Percentiles rank a stretch among this genome's conserved stretches.
Conservation (phyloP, 768 basidiomycete species). For the Lactarius hengduanensis region DNA sequence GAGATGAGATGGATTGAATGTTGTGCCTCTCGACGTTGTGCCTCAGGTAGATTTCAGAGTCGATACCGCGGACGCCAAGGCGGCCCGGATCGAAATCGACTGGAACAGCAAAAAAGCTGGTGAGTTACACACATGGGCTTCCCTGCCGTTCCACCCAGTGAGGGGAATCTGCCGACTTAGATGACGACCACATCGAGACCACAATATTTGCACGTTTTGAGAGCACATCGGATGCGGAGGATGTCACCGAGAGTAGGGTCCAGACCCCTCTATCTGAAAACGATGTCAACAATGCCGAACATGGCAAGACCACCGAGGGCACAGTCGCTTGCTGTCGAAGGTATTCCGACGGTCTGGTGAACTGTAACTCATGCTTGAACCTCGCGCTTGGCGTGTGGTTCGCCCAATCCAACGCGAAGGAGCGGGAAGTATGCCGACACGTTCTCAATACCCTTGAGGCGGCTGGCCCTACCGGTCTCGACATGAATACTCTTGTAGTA, state of each 20-base stretch:
- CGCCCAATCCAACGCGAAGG: conserved; percentile 23
- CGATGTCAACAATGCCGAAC: conserved; percentile 30
- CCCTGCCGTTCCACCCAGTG: background rate
- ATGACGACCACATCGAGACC: conserved; percentile 84
- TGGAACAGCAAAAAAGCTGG: conserved; percentile 92
- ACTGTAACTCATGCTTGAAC: conserved; percentile 37
- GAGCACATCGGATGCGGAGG: conserved; percentile 9
- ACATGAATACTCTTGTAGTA: conserved; percentile 34
- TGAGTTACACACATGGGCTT: conserved; percentile 34
- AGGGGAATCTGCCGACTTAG: conserved; percentile 38
- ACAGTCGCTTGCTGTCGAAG: conserved; percentile 47
- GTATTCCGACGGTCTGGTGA: conserved; percentile 33
- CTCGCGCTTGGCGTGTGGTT: conserved; percentile 29
- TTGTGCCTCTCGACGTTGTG: background rate
- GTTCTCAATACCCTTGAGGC: conserved; percentile 12
- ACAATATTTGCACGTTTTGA: conserved; percentile 48
- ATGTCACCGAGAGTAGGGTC: background rate
- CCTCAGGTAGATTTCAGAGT: conserved; percentile 68
- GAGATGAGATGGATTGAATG: conserved; percentile 7
- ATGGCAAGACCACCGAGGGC: conserved; percentile 47
- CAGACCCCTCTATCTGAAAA: conserved; percentile 5
- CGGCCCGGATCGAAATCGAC: conserved; percentile 56
- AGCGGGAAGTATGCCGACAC: conserved; percentile 4
- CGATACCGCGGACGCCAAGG: conserved; percentile 60
- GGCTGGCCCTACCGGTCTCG: conserved; percentile 31